Evolutionary conservation across 2,329 filamentous ascomycete species (phyloP), one percentile per base, ranked within the genome.

Genomic region (Colletotrichum musicola): DNA sequence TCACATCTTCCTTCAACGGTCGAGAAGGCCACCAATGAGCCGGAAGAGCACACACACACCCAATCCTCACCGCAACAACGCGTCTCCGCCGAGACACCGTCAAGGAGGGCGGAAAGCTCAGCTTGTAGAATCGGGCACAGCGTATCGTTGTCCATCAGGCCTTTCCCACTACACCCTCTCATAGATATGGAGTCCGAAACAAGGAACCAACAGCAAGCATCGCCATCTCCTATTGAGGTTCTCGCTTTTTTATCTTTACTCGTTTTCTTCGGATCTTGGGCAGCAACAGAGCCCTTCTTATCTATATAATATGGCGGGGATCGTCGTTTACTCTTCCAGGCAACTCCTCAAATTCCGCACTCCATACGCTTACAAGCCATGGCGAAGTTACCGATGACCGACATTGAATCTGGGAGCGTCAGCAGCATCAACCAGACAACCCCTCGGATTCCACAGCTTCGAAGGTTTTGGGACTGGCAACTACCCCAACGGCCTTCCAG

Each of bases 1-100:
- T 35, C 30, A 10, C 10, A 10, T 35, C 30, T 35, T 35, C 7
- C 30, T 35, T 35, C 10, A 35, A 3, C 30, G 10, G 30, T 35
- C 30, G 20, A 56, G 54, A 56, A 56, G 54, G 54, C 54, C 38
- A 56, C 54, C 30, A 56, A 56, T 56, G 7, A 9, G 38, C 38
- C 27, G 25, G 14, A 14, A 56, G 54, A 14, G 35, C 54, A 42
- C 9, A n/a, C 9, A n/a, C 54, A 56, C 54, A 44, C 54, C 30
- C 35, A 56, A 25, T 25, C 27, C 18, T 22, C 35, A 42, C 54
- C 54, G 54, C 54, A 56, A 55, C 53, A 40, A 18, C 18, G 16
- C n/a, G 30, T 30, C 30, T 38, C 7, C 10, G 12, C n/a, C 27
- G n/a, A 40, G 53, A 35, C 18, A 22, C 27, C 1, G 16, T 14